phyloP scores from a whole-genome alignment of 768 basidiomycete species.

The Coprinopsis cinerea region DNA sequence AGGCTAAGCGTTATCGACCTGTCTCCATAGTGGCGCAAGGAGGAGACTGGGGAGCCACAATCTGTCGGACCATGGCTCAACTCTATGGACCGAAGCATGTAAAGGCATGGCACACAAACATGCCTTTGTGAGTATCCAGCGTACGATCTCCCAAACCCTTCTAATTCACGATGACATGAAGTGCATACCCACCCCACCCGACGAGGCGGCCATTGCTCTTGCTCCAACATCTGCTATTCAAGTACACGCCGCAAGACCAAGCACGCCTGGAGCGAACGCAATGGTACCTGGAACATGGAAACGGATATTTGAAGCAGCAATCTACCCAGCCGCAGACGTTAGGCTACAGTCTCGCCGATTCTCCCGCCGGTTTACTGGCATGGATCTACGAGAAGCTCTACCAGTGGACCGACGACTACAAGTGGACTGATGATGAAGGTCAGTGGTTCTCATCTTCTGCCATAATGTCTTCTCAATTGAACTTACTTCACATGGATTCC shows the following conservation, averaged over 20 bases:
- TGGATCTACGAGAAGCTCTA: conserved; percentile 50
- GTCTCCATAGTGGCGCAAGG: conserved; percentile 24
- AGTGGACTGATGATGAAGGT: conserved; percentile 54
- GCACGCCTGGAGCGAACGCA: conserved; percentile 21
- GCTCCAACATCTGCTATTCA: conserved; percentile 11
- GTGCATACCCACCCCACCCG: conserved; percentile 9
- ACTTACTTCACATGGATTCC: conserved; percentile 12
- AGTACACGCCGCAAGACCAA: conserved; percentile 20
- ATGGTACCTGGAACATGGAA: conserved; percentile 21
- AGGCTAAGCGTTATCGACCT: not conserved
- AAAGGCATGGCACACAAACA: conserved; percentile 52
- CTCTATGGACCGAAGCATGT: conserved; percentile 30
- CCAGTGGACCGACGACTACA: conserved; percentile 41
- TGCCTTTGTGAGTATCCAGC: conserved; percentile 29
- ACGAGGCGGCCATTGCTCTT: conserved; percentile 10
- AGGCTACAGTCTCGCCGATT: conserved; percentile 49
- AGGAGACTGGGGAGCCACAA: conserved; percentile 21
- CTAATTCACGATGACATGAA: not conserved
- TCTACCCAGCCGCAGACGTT: conserved; percentile 43
- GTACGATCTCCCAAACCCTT: conserved; percentile 1
- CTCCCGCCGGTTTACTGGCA: conserved; percentile 46
- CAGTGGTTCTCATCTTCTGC: not conserved
- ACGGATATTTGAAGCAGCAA: conserved; percentile 34
- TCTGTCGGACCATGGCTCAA: conserved; percentile 24
- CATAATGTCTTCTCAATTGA: not conserved